Evolutionary conservation across 371 early-diverging fungal genomes (phyloP).

Genomic region (Mucor velutinosus): DNA sequence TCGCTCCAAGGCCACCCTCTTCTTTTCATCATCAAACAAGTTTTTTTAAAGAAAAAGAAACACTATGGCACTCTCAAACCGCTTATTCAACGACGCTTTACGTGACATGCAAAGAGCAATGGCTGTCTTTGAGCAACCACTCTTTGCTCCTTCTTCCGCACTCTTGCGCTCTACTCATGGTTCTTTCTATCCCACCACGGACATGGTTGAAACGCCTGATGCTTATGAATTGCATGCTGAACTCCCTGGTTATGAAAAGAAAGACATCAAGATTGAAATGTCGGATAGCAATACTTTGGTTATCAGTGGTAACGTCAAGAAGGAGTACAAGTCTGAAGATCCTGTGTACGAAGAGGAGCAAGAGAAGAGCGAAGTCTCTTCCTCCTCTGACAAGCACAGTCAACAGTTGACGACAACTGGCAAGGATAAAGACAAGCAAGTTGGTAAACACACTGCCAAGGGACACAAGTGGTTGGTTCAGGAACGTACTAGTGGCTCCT

Average conservation of each 20-base stretch:
- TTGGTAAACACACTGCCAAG: not conserved
- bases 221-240: conserved; percentile 36
- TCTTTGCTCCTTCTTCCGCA: conserved; percentile 18
- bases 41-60: not conserved
- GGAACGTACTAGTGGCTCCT: conserved; percentile 40
- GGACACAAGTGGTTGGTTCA: conserved; percentile 32
- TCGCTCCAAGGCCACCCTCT: too few relatives aligned
- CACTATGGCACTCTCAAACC: conserved; percentile 27
- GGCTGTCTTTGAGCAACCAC: conserved; percentile 33
- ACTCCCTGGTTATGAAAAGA: conserved; percentile 36
- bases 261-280: conserved; percentile 34
- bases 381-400: not conserved
- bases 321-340: not conserved
- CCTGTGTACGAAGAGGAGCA: not conserved
- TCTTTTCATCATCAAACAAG: too few relatives aligned
- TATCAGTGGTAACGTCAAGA: conserved; percentile 23
- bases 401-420: not conserved
- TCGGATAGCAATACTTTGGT: conserved; percentile 28
- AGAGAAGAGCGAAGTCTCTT: not conserved
- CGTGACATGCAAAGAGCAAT: conserved; percentile 42
- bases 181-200: conserved; percentile 23
- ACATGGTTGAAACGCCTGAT: conserved; percentile 31
- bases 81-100: conserved; percentile 34
- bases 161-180: not conserved
- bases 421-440: not conserved